Base-by-base conservation (phyloP, 2,329 filamentous ascomycete species). In the Coleophoma eucalyptorum region DNA sequence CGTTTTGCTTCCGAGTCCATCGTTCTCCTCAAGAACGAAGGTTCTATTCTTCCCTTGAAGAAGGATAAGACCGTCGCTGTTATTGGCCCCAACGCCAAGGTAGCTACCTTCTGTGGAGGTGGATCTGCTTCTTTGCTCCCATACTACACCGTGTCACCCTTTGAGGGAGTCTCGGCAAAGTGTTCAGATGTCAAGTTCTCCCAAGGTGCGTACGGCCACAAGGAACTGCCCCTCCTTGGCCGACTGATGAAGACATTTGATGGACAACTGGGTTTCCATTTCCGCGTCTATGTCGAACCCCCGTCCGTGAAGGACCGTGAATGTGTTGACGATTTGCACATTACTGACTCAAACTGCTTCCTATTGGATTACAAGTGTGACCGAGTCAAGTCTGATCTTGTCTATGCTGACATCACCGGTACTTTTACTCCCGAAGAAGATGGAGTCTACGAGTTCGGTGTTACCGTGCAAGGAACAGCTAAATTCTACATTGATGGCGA, bases 141-240 rank as follows among this genome's bases (percentile, higher is more conserved):
- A 4, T 66, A 68, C 37, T 65, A 67, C 38, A 60, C 61, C 1
- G 58, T 62, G 21, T 65, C 65, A 1, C 61, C 65, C 2, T 62
- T 58, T n/a, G 62, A 69, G 37, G 66, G 61, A 6, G 61, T 69
- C 40, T 55, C 46, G 40, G 57, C 46, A 6, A 61, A 52, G 43
- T 55, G 40, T 31, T 44, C 20, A 18, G 13, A 57, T 33, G 46
- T 49, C 8, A 48, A 55, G 13, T 69, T 74, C 32, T 59, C 59
- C 1, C 85, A 81, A 63, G 72, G 84, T 5, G 78, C 78, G 26
- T 83, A 86, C 64, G 81, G 79, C 1, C 82, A 86, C 66, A 82
- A 81, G 61, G 72, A 83, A 55, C 72, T 86, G 1, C 84, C 83
- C 0, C 66, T 81, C 0, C 69, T 86, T 7, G 79, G 80, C 0